These are phyloP conservation scores for Umbelopsis ramanniana DNA, from an alignment of 192 early-diverging fungal species.

Conservation along the genomic window DNA sequence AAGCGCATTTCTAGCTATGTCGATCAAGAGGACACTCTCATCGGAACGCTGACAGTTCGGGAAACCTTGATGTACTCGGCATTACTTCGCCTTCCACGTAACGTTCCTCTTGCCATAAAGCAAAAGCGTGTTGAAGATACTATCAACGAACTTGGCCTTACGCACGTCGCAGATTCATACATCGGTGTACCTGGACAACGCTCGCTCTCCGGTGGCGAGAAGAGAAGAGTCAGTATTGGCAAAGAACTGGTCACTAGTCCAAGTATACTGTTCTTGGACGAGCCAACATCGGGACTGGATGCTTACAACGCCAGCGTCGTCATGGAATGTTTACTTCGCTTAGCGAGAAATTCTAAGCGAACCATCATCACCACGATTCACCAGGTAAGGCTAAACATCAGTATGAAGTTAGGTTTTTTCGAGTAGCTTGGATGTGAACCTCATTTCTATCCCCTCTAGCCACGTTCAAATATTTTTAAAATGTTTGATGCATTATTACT, in stretches of 20 bases:
- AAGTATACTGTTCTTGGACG: constrained; percentile 62
- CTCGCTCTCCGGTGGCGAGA: constrained; percentile 83
- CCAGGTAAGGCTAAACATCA: constrained; percentile 56
- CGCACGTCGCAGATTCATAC: constrained; percentile 56
- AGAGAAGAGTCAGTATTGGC: constrained; percentile 81
- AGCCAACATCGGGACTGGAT: constrained; percentile 74
- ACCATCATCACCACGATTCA: constrained; percentile 83
- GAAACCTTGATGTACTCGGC: constrained; percentile 88
- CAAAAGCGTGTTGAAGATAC: constrained; percentile 54
- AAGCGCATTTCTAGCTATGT: constrained; percentile 72
- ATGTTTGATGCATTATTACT: constrained; percentile 69
- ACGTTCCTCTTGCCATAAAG: constrained; percentile 53
- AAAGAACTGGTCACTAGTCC: constrained; percentile 81
- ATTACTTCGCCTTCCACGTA: constrained; percentile 67
- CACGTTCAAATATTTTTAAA: constrained; percentile 55
- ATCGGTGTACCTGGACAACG: constrained; percentile 57
- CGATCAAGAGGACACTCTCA: constrained; percentile 90
- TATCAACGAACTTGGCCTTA: constrained; percentile 57
- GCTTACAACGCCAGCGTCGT: constrained; percentile 84
- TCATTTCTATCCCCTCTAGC: constrained; percentile 46
- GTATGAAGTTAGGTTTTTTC: constrained; percentile 41
- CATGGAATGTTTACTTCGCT: constrained; percentile 68
- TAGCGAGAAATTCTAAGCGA: constrained; percentile 67
- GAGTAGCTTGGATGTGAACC: background rate
- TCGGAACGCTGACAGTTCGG: constrained; percentile 86